phyloP scores from a whole-genome alignment of 2,329 filamentous ascomycete genomes.

The Diaporthe sp. region DNA sequence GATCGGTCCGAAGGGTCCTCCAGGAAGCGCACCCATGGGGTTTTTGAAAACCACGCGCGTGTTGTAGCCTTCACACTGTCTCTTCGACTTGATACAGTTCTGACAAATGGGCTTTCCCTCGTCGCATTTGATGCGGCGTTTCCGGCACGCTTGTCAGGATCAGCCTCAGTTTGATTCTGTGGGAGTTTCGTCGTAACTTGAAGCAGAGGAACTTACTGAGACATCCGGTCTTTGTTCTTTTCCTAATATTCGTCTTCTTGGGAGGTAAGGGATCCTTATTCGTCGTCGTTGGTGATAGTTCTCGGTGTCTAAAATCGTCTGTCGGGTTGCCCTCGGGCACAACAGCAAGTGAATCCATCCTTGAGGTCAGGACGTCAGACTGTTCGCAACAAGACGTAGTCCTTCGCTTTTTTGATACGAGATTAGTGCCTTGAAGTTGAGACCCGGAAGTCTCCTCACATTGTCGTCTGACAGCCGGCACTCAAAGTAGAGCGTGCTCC shows the following conservation, averaged over 20 bases:
- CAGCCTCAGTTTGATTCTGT: conserved; percentile 35
- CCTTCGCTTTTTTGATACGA: neutral
- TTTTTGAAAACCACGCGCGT: conserved; percentile 86
- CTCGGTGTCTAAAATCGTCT: conserved; percentile 47
- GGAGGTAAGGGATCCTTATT: conserved; percentile 56
- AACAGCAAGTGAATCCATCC: conserved; percentile 27
- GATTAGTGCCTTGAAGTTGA: neutral
- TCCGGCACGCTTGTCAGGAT: conserved; percentile 79
- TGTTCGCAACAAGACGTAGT: neutral
- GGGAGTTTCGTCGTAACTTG: neutral
- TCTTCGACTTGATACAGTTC: conserved; percentile 89
- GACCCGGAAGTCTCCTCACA: conserved; percentile 15
- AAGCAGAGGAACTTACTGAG: conserved; percentile 72
- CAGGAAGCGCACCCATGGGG: conserved; percentile 70
- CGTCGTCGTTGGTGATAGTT: conserved; percentile 50
- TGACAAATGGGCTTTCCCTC: conserved; percentile 86
- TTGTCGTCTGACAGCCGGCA: conserved; percentile 18
- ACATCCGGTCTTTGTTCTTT: conserved; percentile 92
- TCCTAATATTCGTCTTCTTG: conserved; percentile 66
- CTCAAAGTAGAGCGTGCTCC: conserved; percentile 17
- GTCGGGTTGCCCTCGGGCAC: conserved; percentile 39
- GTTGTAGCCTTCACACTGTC: conserved; percentile 86
- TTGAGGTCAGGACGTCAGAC: neutral
- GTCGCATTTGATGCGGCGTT: conserved; percentile 96
- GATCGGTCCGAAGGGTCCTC: conserved; percentile 59